Evolutionary conservation across 805 yeast genomes (phyloP), one percentile per base, ranked within the genome.

Genomic region (Starmerella tilneyi): DNA sequence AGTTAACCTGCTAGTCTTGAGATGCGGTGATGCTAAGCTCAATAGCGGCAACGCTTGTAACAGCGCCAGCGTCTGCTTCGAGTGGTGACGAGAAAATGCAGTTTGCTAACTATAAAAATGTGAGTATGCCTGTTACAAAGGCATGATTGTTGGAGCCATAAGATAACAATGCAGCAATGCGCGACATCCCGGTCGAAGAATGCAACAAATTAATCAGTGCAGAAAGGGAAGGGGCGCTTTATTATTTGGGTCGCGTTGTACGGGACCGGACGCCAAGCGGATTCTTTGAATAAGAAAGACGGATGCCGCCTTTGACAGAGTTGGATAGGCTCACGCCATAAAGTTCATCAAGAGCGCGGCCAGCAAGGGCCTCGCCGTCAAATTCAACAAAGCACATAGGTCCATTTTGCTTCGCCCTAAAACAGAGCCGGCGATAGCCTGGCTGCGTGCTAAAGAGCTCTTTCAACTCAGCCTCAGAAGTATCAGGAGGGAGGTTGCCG

Each of bases 311-410:
- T 62, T 92, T 92, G 43, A 78, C 78, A 4, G 84, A 75, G 59
- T 96, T 74, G 24, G 94, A 94, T 57, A 92, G 72, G 9, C 92
- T 85, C 51, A 92, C 73, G 13, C 98, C 98, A 60, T 92, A 92
- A 40, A 92, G 69, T 64, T 88, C 96, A 26, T 94, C 94, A 48
- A 92, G 70, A 0, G 97, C 96, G 57, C 84, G 73, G 2, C 97
- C 85, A 1, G 98, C 98, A 64, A 76, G 81, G 3, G 82, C 79
- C 43, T 92, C 94, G 62, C 89, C 96, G 56, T 92, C 98, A 67
- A 92, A 92, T 68, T 92, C 98, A 44, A 92, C 98, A 71, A 92
- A 92, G 64, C 98, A 92, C 97, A 92, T 92, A 45, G 98, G 98
- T 4, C 98, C 97, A 54, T 71, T 73, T 41, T 71, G 72, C 64